Evolutionary conservation across 768 basidiomycete species (phyloP), one percentile per base, ranked within the genome.

Genomic region (Leccinum broughii): DNA sequence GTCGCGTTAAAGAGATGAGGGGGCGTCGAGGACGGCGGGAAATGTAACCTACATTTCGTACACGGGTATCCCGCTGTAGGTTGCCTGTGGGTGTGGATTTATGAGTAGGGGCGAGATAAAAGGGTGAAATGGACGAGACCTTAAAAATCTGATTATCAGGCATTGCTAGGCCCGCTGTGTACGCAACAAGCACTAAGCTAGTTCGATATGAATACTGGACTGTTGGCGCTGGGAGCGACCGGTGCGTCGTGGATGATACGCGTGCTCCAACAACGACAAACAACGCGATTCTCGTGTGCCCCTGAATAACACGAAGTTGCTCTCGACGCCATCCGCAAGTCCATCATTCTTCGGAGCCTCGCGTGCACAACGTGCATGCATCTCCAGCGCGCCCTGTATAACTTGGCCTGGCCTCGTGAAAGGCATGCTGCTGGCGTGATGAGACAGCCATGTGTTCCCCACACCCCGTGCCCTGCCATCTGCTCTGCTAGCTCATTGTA

Each of bases 11-110:
- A 62, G 52, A 67, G 44, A 64, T 75, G 64, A 78, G 74, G 62
- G 69, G 59, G 68, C 74, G 76, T 74, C 68, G 26, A 39, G 46
- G n/a, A 32, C 15, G 76, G 77, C 68, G 79, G 74, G 71, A 62
- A 71, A 65, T 54, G 54, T 30, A 39, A 79, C 89, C 70, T 72
- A 93, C 92, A 94, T 93, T 77, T 94, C 92, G 66, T 92, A 94
- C 49, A 94, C 92, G 64, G 92, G 92, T 65, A 94, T 93, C 49
- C 92, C 93, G 76, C 93, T 94, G 74, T 94, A 94, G 22, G 92
- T 94, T 61, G 92, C 92, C 92, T 94, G 71, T 37, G 55, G 65
- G 57, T 61, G 53, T 41, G 52, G 10, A 54, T 2, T 15, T 22
- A 30, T 68, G 57, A 65, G 62, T n/a, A 39, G 52, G 13, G 53